These are phyloP conservation scores for Sugiyamaella boreocaroliniensis DNA, from an alignment of 805 yeast genomes.

Conservation along the genomic window DNA sequence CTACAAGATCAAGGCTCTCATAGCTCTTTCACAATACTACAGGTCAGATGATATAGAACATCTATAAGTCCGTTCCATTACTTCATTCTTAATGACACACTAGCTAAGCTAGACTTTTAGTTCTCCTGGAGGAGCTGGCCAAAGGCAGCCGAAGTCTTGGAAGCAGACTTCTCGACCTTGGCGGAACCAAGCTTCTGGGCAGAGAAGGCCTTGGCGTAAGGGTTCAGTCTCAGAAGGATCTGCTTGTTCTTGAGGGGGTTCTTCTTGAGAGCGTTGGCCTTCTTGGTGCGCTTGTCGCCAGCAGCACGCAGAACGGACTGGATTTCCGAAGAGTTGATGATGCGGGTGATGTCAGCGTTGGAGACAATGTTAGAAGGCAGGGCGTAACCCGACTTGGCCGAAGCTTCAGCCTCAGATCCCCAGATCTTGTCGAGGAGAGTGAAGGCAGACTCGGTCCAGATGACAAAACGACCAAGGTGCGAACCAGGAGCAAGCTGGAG, in stretches of 20 bases:
- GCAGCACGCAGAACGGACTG: slow-evolving; percentile 97
- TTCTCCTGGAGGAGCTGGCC: slow-evolving; percentile 27
- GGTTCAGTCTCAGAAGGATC: slow-evolving; percentile 96
- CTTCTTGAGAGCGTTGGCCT: slow-evolving; percentile 94
- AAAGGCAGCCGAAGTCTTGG: slow-evolving; percentile 30
- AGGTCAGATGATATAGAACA: too few species aligned
- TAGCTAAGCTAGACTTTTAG: slow-evolving; percentile 16
- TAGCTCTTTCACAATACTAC: too few species aligned
- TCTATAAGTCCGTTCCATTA: neutral
- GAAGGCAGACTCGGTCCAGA: slow-evolving; percentile 99
- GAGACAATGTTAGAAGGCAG: slow-evolving; percentile 92
- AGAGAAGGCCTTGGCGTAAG: slow-evolving; percentile 96
- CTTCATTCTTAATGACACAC: neutral
- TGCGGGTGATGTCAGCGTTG: slow-evolving; percentile 92
- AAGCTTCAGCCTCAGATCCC: slow-evolving; percentile 84
- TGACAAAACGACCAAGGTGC: slow-evolving; percentile 98
- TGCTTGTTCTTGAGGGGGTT: slow-evolving; percentile 99
- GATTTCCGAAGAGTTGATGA: slow-evolving; percentile 98
- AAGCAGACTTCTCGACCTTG: slow-evolving; percentile 59
- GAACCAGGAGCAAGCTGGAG: slow-evolving; percentile 99
- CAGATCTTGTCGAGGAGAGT: slow-evolving; percentile 93
- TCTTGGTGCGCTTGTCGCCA: slow-evolving; percentile 89
- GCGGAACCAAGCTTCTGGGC: slow-evolving; percentile 83
- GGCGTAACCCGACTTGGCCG: slow-evolving; percentile 76
- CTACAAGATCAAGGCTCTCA: too few species aligned